Conservation (phyloP, 169 alveolate genomes). For the Plasmodium malariae region DNA sequence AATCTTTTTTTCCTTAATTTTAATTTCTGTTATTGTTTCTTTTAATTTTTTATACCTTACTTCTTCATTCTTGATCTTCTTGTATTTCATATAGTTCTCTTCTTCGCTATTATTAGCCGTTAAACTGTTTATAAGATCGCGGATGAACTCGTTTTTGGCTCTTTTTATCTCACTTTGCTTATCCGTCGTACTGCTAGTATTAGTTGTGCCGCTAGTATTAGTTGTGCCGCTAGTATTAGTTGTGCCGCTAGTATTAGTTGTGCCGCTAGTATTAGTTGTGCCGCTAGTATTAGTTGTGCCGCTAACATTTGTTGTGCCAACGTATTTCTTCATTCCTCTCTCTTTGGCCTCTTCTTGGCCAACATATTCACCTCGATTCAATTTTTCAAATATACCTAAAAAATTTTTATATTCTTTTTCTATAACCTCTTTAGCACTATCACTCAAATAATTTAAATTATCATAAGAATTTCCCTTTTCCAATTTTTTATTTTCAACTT, state of each 20-base stretch:
- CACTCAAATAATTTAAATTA: conserved; percentile 38
- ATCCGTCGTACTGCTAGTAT: too few species aligned
- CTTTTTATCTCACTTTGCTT: too few species aligned
- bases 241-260: too few species aligned
- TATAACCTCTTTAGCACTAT: conserved; percentile 39
- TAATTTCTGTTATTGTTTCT: conserved; percentile 36
- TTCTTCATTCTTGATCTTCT: conserved; percentile 52
- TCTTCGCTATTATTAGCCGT: conserved; percentile 28
- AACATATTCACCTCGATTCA: not conserved
- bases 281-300: too few species aligned
- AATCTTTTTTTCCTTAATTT: conserved; percentile 77
- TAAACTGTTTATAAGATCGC: conserved; percentile 13
- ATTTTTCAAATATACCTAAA: conserved; percentile 19
- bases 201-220: too few species aligned
- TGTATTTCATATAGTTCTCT: conserved; percentile 22
- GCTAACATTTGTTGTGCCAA: too few species aligned
- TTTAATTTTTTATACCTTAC: conserved; percentile 32
- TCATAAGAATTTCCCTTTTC: conserved; percentile 14
- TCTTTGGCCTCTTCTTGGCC: not conserved
- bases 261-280: too few species aligned
- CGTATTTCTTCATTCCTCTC: not conserved
- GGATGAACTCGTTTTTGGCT: conserved; percentile 6
- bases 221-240: too few species aligned
- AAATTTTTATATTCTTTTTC: conserved; percentile 56
- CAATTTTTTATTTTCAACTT: not conserved